Base-by-base conservation (phyloP, 2,329 filamentous ascomycete species). In the Xylariales sp. region DNA sequence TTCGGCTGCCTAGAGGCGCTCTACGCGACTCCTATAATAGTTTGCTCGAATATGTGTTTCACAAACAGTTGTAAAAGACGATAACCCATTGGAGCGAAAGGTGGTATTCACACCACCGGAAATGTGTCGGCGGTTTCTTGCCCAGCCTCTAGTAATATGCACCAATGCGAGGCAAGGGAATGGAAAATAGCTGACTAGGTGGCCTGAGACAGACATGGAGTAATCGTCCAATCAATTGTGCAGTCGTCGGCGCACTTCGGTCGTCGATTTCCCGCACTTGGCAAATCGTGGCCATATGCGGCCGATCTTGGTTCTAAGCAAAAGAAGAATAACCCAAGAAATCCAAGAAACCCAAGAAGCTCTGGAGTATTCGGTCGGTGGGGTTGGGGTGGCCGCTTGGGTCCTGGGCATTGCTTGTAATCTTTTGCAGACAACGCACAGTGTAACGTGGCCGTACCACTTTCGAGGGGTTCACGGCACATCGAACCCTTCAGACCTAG, bases 191-290 rank as follows among this genome's bases (percentile, higher is more conserved):
- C 49, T 39, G 50, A 43, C 23, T 18, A 39, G 41, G 32, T 45
- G 2, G 54, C 8, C 9, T 45, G 39, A 36, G 43, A 54, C 39
- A 59, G 5, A 49, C 30, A 7, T 39, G 23, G 46, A 16, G 39
- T 12, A 30, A 36, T 59, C 16, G 4, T 16, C 64, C 64, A 63
- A 67, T 63, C 59, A 60, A 16, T 30, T 48, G 18, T 28, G 32
- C 52, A 60, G 55, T 30, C n/a, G 54, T 36, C 6, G 48, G 52
- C 28, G 48, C 23, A 53, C 41, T 23, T 18, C 6, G 43, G 18
- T 32, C 34, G 62, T 65, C 34, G 36, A 41, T 43, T 32, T 39
- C 41, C 54, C 45, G 54, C 62, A 53, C 59, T 64, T 58, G 54
- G 54, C 62, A 36, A 46, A 16, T 36, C 18, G 36, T 53, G 23